Evolutionary conservation across 2,329 filamentous ascomycete species (phyloP), one percentile per base, ranked within the genome.

Genomic region (Penicillium griseofulvum): DNA sequence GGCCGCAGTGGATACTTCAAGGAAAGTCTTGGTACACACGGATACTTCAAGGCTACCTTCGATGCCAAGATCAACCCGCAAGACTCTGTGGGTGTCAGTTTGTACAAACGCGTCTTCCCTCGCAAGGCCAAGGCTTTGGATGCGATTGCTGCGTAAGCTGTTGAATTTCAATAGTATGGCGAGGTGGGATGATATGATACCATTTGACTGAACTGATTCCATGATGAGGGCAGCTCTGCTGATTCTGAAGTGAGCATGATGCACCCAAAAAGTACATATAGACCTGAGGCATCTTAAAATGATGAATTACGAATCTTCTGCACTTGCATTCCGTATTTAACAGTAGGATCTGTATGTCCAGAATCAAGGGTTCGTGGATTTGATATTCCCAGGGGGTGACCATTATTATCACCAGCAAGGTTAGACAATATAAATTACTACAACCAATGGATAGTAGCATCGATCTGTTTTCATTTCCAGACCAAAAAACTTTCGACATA

Each of bases 11-110:
- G 94, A 9, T 97, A 87, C 73, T 86, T 99, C 79, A 97, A 97
- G 80, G 94, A 99, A 79, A 83, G 88, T 55, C 78, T 99, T 47
- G 94, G 94, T 66, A 99, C 94, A 34, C 94, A 99, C 74, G 94
- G 94, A n/a, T 99, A 99, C 79, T 97, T 97, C 83, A 99, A 99
- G 81, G 94, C 94, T 12, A 97, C 89, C 2, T 99, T 99, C 77
- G 95, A 99, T 72, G 91, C 87, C 12, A 90, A 89, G 71, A 93
- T 99, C 73, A 97, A 97, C 74, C 92, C 94, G 1, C 90, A 97
- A 76, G 94, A 99, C 76, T 87, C 91, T 3, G 86, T 99, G 44
- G 94, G 90, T 47, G 89, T 97, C 60, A 96, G 90, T 76, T 71
- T 94, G 68, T 94, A 93, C 71, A 94, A 94, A 82, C 79, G 89